Conservation (phyloP, 495 filamentous ascomycete species). For the Neurospora tetrasperma region DNA sequence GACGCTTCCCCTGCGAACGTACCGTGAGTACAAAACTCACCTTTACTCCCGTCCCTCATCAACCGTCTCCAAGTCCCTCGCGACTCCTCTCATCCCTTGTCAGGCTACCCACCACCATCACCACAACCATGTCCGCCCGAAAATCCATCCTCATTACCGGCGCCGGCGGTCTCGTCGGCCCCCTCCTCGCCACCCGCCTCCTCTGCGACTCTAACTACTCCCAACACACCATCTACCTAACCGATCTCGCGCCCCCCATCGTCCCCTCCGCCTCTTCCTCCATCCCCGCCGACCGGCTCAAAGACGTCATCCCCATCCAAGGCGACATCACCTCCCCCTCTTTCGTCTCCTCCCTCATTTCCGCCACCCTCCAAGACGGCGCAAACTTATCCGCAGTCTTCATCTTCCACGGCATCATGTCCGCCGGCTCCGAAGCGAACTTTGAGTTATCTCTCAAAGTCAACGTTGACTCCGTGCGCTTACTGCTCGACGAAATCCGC, state of each 20-base stretch:
- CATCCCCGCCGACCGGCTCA: slow-evolving; percentile 26
- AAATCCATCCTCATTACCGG: slow-evolving; percentile 56
- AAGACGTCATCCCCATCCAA: slow-evolving; percentile 33
- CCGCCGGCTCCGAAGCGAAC: slow-evolving; percentile 61
- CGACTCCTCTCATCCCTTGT: neutral
- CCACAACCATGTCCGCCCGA: slow-evolving; percentile 12
- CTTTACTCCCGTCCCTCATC: neutral
- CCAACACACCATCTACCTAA: slow-evolving; percentile 47
- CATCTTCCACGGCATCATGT: slow-evolving; percentile 83
- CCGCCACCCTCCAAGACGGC: slow-evolving; percentile 10
- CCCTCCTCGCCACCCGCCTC: slow-evolving; percentile 53
- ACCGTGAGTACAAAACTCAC: neutral
- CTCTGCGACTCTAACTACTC: slow-evolving; percentile 36
- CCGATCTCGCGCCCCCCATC: slow-evolving; percentile 50
- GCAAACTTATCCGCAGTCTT: slow-evolving; percentile 53
- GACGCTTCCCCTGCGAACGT: too few species aligned
- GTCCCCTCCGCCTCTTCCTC: slow-evolving; percentile 36
- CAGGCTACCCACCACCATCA: neutral
- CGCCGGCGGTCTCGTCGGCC: slow-evolving; percentile 61
- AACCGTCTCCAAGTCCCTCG: neutral
- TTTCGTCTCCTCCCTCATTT: slow-evolving; percentile 39
- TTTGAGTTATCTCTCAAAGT: slow-evolving; percentile 62
- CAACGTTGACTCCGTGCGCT: slow-evolving; percentile 62
- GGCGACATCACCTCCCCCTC: slow-evolving; percentile 52
- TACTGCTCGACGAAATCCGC: slow-evolving; percentile 52